Evolutionary conservation across 1,284 basidiomycete species (phyloP), one percentile per base, ranked within the genome.

Genomic region (Amylostereum areolatum): DNA sequence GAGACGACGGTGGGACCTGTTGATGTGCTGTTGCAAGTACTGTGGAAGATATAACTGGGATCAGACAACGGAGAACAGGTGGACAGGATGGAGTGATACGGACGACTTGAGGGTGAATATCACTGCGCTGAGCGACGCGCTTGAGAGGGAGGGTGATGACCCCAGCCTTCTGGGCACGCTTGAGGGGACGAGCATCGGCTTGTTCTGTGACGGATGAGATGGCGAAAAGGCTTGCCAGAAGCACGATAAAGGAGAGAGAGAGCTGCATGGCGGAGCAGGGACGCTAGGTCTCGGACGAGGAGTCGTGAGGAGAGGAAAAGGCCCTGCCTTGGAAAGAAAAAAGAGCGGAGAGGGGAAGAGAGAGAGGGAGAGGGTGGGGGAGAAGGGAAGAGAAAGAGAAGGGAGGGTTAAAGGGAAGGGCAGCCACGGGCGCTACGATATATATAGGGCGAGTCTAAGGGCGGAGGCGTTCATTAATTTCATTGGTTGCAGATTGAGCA

Each of bases 21-120:
- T 89, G 54, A 85, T 77, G 58, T 84, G 74, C 65, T 85, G 87
- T 64, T 89, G 86, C 42, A 83, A 66, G 49, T 76, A 65, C 87
- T 89, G 58, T 34, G 18, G 28, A 34, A 39, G 8, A 34, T 4
- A 6, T 29, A 50, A 18, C 18, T 18, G 18, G 32, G 18, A 48
- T 40, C 18, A 32, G 24, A 47, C 30, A 41, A 25, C 43, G 27
- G 41, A 41, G 25, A 43, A 6, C 27, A 27, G 49, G 5, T 36
- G 33, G 6, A 47, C 40, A 28, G 50, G 32, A 30, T 52, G 54
- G 31, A 51, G 33, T 29, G 30, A 45, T 34, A 72, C 83, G 45
- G 56, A 88, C 87, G 50, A 89, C 67, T 54, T 74, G 73, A 27
- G 87, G 82, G 59, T 86, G 83, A 32, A 80, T 54, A 55, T 75